Conservation (phyloP, 768 basidiomycete species). For the Leccinellum luteum region DNA sequence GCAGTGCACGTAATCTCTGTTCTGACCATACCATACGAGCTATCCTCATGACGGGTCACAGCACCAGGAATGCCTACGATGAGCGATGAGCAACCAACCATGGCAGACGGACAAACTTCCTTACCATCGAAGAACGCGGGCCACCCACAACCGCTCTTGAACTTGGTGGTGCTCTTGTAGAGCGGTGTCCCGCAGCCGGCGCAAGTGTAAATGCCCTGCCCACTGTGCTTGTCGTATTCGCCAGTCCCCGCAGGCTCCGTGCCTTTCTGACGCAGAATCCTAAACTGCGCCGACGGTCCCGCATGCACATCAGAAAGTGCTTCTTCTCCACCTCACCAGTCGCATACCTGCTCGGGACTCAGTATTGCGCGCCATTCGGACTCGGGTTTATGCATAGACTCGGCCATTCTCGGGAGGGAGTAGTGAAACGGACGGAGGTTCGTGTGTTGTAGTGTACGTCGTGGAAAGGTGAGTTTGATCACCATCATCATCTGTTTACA, state of each 20-base stretch:
- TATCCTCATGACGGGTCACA: conserved; percentile 75
- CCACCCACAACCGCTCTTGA: conserved; percentile 93
- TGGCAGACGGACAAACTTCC: conserved; percentile 8
- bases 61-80: conserved; percentile 82
- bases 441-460: background rate
- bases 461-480: background rate
- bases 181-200: conserved; percentile 79
- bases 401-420: conserved; percentile 14
- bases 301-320: background rate
- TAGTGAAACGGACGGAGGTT: conserved; percentile 4
- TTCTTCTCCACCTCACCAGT: background rate
- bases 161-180: conserved; percentile 89
- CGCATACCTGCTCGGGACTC: conserved; percentile 70
- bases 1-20: conserved; percentile 88
- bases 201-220: conserved; percentile 71
- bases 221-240: conserved; percentile 69
- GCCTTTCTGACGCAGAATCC: conserved; percentile 80
- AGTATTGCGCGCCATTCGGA: conserved; percentile 83
- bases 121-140: conserved; percentile 95
- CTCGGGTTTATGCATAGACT: conserved; percentile 51
- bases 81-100: background rate
- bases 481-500: background rate
- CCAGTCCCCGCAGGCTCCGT: conserved; percentile 80
- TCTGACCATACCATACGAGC: conserved; percentile 59
- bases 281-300: conserved; percentile 60